Percentiles rank a stretch among this genome's conserved stretches.
phyloP scores from a whole-genome alignment of 177 flowering plant species.

The Vitis hybrid region DNA sequence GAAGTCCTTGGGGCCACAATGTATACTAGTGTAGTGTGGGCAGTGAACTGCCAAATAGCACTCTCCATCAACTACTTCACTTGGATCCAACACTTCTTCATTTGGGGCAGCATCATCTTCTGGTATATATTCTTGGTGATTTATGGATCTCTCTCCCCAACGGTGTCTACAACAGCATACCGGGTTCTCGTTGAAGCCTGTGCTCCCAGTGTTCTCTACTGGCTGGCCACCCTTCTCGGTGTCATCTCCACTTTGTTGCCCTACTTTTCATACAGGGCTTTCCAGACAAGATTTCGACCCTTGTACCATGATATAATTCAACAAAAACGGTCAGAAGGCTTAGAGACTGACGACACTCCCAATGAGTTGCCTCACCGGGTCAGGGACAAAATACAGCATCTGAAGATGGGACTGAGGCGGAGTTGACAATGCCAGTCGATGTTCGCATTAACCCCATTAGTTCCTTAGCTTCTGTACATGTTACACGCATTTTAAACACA shows the following conservation, averaged over 20 bases:
- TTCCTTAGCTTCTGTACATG: too few species aligned
- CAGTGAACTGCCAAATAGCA: constrained; percentile 80
- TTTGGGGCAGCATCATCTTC: constrained; percentile 75
- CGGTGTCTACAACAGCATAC: constrained; percentile 66
- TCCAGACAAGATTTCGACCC: constrained; percentile 54
- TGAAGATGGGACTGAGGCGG: constrained; percentile 18
- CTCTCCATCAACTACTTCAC: constrained; percentile 78
- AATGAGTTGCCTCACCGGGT: constrained; percentile 20
- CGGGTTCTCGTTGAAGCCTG: constrained; percentile 66
- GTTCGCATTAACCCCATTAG: too few species aligned
- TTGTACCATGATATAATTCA: constrained; percentile 67
- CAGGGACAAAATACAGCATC: constrained; percentile 15
- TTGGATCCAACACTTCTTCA: constrained; percentile 77
- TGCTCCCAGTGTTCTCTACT: constrained; percentile 55
- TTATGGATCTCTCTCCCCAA: constrained; percentile 58
- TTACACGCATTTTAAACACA: too few species aligned
- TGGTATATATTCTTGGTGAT: constrained; percentile 69
- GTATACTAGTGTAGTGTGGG: constrained; percentile 78
- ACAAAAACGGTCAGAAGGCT: constrained; percentile 22
- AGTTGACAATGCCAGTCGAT: background rate
- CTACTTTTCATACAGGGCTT: constrained; percentile 48
- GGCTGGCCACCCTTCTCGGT: constrained; percentile 55
- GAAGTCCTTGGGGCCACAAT: constrained; percentile 56
- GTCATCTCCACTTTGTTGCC: constrained; percentile 60
- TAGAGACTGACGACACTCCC: constrained; percentile 15